These are phyloP conservation scores for Malus sieversii DNA, from an alignment of 306 rosid species.

Conservation along the genomic window DNA sequence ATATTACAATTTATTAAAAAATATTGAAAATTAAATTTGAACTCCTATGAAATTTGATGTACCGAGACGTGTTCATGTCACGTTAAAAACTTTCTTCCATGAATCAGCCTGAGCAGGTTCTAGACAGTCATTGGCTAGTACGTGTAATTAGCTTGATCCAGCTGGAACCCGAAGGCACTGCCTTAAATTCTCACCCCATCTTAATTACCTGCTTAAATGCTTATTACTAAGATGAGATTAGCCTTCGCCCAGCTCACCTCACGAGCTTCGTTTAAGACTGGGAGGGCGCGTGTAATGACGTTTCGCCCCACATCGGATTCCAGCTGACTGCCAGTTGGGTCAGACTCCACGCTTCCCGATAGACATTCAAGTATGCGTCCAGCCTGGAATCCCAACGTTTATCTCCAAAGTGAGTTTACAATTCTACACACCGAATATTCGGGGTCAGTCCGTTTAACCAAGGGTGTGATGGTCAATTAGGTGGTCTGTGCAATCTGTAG, in stretches of 20 bases:
- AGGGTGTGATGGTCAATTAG: slow-evolving; percentile 9
- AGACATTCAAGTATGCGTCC: slow-evolving; percentile 31
- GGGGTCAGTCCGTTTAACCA: rapidly evolving
- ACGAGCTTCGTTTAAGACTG: slow-evolving; percentile 28
- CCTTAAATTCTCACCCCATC: background rate
- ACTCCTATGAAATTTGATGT: too few relatives aligned
- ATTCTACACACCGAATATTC: slow-evolving; percentile 1
- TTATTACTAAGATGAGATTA: background rate
- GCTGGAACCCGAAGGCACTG: slow-evolving; percentile 13
- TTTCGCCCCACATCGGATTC: slow-evolving; percentile 54
- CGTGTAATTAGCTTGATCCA: slow-evolving; percentile 14
- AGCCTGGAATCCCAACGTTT: slow-evolving; percentile 61
- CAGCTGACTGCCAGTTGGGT: slow-evolving; percentile 55
- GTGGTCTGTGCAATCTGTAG: slow-evolving; percentile 27
- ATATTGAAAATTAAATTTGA: too few relatives aligned
- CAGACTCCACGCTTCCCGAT: slow-evolving; percentile 46
- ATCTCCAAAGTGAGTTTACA: slow-evolving; percentile 9
- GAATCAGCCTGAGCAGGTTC: background rate
- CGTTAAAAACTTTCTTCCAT: rapidly evolving
- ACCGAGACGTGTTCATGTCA: too few relatives aligned
- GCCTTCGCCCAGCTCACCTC: slow-evolving; percentile 13
- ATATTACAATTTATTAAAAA: too few relatives aligned
- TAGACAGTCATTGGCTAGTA: background rate
- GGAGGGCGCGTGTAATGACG: slow-evolving; percentile 35
- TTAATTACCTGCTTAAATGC: background rate